Base-by-base conservation (phyloP, 805 yeast genomes). In the Saturnispora dispora region DNA sequence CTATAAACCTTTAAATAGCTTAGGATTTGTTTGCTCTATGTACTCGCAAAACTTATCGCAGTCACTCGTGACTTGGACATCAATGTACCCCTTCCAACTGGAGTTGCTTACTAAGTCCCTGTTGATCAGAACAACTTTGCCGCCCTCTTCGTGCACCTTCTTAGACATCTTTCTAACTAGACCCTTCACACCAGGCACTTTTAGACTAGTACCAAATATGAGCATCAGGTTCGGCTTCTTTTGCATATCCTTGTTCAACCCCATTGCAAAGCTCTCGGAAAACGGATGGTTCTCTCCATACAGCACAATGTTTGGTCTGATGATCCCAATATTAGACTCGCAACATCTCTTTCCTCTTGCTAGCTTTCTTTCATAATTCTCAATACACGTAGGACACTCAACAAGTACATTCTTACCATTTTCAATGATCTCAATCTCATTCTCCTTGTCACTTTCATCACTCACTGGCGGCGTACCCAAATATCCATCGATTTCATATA, bases 281-380 rank as follows among this genome's bases (percentile, higher is more conserved):
- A 81, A 79, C 1, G 96, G 96, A 66, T 91, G 98, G 60, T 89
- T 83, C 63, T 91, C 98, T 2, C 97, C 97, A 64, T 91, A 91
- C 22, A 91, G 72, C 1, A 91, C 96, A 52, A 91, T 89, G 60
- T 85, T 85, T 5, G 99, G 99, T 52, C 96, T 74, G 43, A 93
- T 69, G 25, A 79, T 67, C 0, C 99, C 99, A 5, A 83, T 78
- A 42, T 72, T 71, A 0, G 87, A 83, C 1, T 87, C 84, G 1
- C 85, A 79, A 8, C 77, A 63, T 51, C 99, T 68, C 65, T 89
- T 89, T 3, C 98, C 98, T 17, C 72, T 66, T 52, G 71, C 72
- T 13, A 76, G 69, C 45, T 96, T 71, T 46, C 76, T 77, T 50
- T 75, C 70, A 54, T 77, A 82, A 36, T 72, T 71, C 10, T 72